Evolutionary conservation across 2,329 filamentous ascomycete species (phyloP), one percentile per base, ranked within the genome.

Genomic region (Cercospora zeina): DNA sequence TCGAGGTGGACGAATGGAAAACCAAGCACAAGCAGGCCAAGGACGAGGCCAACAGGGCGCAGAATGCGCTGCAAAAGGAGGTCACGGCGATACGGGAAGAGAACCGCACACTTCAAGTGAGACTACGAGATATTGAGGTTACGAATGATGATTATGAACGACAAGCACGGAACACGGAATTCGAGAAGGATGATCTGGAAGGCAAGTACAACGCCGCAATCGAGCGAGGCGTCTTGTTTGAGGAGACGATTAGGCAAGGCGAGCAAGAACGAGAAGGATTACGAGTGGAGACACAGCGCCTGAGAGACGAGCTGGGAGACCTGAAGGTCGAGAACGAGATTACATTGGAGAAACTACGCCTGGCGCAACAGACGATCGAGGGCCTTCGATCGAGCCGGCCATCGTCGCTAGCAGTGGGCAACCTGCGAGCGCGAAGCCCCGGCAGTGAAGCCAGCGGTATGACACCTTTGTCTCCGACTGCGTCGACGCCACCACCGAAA

Each of bases 1-100:
- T 91, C 73, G 93, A 97, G 76, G 93, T 95, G 0, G 92, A 97
- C 62, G 95, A 99, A 78, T 99, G 95, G 95, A 97, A 97, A 87
- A 92, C 89, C 69, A 99, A 97, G 82, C 96, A 96, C 83, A 96
- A 92, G 76, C 92, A 97, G 75, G 89, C 93, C 66, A 97, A 97
- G 76, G 80, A 85, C 45, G 95, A 99, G 78, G 89, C 91, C 45
- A 93, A 89, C 75, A 80, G 86, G 56, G 92, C 90, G 59, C 95
- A 97, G 74, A 93, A 89, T 73, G 81, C 83, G 3, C 83, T 99
- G 58, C 93, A 99, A 77, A 97, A 97, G 78, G 95, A 99, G 77
- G 93, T 99, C 71, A 99, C 95, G 6, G 89, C 85, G 8, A 83
- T 99, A 70, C 89, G 95, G 73, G 93, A 99, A 68, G 77, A 87